These are phyloP conservation scores for Blastocystis sp. DNA, from an alignment of 352 stramenopile genomes.

Conservation along the genomic window DNA sequence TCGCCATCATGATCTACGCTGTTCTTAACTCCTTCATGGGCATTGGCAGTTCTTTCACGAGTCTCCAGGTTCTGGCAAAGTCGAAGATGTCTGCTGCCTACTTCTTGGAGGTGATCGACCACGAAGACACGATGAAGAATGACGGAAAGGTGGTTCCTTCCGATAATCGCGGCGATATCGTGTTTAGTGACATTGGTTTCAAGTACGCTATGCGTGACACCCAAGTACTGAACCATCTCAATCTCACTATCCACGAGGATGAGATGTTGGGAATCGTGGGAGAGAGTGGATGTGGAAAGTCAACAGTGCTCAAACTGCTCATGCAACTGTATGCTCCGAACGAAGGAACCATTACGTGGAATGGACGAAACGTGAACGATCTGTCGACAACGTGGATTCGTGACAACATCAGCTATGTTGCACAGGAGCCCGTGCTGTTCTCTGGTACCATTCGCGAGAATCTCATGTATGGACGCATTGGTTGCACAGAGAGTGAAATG, in stretches of 20 bases:
- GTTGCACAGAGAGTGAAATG: constrained; percentile 70
- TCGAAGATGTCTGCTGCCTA: neutral
- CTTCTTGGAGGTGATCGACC: constrained; percentile 50
- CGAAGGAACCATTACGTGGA: neutral
- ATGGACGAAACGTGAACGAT: neutral
- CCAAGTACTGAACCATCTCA: constrained; percentile 59
- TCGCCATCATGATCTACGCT: constrained; percentile 69
- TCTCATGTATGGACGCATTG: constrained; percentile 67
- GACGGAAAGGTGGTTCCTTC: neutral
- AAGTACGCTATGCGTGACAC: constrained; percentile 61
- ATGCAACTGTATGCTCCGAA: constrained; percentile 61
- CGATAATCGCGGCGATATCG: constrained; percentile 47
- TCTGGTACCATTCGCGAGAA: constrained; percentile 68
- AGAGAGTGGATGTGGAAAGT: constrained; percentile 60
- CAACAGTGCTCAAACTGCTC: constrained; percentile 59
- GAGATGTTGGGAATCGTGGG: constrained; percentile 61
- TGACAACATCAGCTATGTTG: constrained; percentile 71
- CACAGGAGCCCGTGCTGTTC: constrained; percentile 80
- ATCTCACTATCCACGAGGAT: constrained; percentile 51
- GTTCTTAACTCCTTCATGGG: constrained; percentile 70
- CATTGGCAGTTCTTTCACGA: constrained; percentile 67
- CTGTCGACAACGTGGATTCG: constrained; percentile 61
- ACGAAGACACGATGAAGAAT: neutral
- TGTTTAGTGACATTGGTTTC: constrained; percentile 62
- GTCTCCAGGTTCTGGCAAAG: constrained; percentile 62